Evolutionary conservation across 192 early-diverging fungal genomes (phyloP).

Genomic region (Coemansia umbellata): DNA sequence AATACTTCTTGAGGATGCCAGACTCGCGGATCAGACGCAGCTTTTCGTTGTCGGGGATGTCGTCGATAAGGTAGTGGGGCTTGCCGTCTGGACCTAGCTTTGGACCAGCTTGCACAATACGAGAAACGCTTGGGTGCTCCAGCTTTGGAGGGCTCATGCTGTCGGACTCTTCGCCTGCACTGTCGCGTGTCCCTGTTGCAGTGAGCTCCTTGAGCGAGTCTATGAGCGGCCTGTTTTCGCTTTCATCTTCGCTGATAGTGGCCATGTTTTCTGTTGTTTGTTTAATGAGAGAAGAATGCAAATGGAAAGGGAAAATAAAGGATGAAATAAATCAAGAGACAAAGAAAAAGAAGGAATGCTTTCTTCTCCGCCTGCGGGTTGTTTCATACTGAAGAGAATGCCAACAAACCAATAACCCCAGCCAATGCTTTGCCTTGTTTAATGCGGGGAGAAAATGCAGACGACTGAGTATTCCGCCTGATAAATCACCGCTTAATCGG

Average conservation of each 20-base stretch:
- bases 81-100: constrained; percentile 36
- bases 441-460: too few relatives aligned
- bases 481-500: too few relatives aligned
- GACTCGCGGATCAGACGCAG: constrained; percentile 47
- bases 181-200: background rate
- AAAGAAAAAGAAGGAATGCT: background rate
- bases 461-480: too few relatives aligned
- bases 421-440: too few relatives aligned
- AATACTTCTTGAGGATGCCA: constrained; percentile 36
- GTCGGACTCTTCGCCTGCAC: background rate
- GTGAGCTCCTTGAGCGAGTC: constrained; percentile 19
- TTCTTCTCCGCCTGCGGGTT: background rate
- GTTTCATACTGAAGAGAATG: too few relatives aligned
- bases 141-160: constrained; percentile 17
- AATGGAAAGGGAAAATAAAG: background rate
- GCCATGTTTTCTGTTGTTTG: constrained; percentile 9
- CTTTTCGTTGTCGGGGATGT: constrained; percentile 50
- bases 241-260: constrained; percentile 30
- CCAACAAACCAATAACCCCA: too few relatives aligned
- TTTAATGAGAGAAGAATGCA: background rate
- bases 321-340: background rate
- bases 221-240: constrained; percentile 33
- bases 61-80: constrained; percentile 49
- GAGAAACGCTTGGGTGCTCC: constrained; percentile 35
- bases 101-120: constrained; percentile 36